phyloP scores from a whole-genome alignment of 371 early-diverging fungal species.

The Mortierella sp. region DNA sequence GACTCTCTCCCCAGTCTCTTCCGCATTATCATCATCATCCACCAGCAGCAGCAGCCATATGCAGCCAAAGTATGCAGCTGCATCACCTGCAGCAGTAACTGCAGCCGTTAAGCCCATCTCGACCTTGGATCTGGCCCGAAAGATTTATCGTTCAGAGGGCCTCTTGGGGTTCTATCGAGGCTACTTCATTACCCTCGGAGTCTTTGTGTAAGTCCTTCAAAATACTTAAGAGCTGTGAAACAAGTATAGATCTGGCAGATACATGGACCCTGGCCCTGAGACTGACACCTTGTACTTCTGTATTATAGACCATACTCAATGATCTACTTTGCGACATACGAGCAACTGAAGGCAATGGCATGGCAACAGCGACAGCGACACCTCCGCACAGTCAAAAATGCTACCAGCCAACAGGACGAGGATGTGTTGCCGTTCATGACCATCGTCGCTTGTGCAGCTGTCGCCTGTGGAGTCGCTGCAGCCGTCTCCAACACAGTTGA shows the following conservation, averaged over 20 bases:
- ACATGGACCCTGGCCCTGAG: not conserved
- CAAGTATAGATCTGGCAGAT: too few species aligned
- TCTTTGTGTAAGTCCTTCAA: constrained; percentile 65
- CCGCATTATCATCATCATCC: not conserved
- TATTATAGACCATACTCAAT: constrained; percentile 62
- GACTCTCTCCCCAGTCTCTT: constrained; percentile 2
- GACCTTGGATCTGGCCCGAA: constrained; percentile 46
- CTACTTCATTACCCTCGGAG: constrained; percentile 76
- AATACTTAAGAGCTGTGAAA: too few species aligned
- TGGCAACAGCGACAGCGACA: constrained; percentile 12
- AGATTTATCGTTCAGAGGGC: constrained; percentile 70
- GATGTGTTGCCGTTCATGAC: constrained; percentile 58
- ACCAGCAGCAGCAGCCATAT: not conserved
- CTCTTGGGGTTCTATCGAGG: constrained; percentile 78
- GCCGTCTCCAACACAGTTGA: constrained; percentile 78
- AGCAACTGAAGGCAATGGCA: constrained; percentile 71
- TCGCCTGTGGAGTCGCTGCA: constrained; percentile 72
- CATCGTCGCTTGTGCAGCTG: constrained; percentile 69
- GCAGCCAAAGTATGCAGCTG: constrained; percentile 1
- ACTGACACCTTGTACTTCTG: not conserved
- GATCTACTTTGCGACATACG: constrained; percentile 82
- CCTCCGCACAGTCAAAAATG: not conserved
- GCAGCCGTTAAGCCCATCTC: constrained; percentile 9
- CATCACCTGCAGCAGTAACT: constrained; percentile 3
- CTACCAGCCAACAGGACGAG: constrained; percentile 5